Evolutionary conservation across 257 asterid species (phyloP), one percentile per base, ranked within the genome.

Genomic region (Solanum stenotomum): DNA sequence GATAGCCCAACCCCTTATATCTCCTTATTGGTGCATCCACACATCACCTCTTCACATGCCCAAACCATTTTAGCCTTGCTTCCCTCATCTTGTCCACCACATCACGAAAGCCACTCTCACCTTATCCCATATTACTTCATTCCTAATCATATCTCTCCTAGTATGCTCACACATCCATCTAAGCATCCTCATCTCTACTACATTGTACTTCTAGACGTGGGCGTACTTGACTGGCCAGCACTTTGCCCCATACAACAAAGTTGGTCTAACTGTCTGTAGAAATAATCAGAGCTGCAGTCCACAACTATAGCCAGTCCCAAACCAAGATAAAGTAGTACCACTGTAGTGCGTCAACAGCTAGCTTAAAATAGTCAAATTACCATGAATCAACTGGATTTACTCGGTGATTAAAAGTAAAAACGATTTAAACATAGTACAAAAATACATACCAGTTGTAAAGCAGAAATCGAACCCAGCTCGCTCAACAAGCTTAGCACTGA

Each of bases 401-500:
- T 44, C 70, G 3, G 27, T 59, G 68, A 40, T 13, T 14, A 77
- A 29, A 70, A 70, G 77, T 3, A 70, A 70, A 29, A 31, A 1
- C 7, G 76, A 27, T 68, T 13, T 14, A 14, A 68, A 15, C 76
- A 68, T 13, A 77, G 88, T 79, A 75, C 31, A 42, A 20, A 29
- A 37, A 7, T 40, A 8, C 46, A 38, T 67, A 96, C 99, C 99
- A 86, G 95, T 93, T 71, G 98, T 93, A 92, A 96, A 96, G 95
- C 99, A 94, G 90, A 94, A 93, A 89, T 91, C 93, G 85, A 95
- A 96, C n/a, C 96, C 98, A 89, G 99, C 98, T 86, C 90, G 90
- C 90, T 96, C 92, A 18, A 96, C 97, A 29, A 96, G 98, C 92
- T 95, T 96, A 74, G 99, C 98, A 88, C 99, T 96, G 68, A 96